Evolutionary conservation across 78 protist species (phyloP), one percentile per base, ranked within the genome.

Genomic region (Bigelowiella natans): DNA sequence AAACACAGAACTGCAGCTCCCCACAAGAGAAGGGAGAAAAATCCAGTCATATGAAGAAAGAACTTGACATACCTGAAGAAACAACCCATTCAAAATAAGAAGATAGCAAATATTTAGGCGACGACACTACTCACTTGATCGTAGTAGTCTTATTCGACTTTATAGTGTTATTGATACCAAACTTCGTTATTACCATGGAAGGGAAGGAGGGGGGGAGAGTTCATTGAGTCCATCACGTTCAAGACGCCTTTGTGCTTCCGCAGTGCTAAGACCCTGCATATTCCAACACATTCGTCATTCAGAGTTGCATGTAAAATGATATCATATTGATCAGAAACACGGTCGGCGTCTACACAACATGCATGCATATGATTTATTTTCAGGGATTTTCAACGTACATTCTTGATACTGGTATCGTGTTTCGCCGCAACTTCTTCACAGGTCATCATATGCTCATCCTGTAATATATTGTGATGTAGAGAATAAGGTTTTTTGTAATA

Each of bases 1-100:
- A 87, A 87, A 87, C 89, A 87, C 38, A 87, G 64, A 2, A 87
- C 37, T 2, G 40, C 89, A 40, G 83, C 89, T 30, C 83, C 64
- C 89, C 40, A 87, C 89, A 87, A 31, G 73, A 87, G 64, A 37
- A 40, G 37, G 64, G 40, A 40, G 89, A 87, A 87, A 30, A 87
- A 87, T 7, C 89, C 89, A 2, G 86, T 83, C 86, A 83, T 7
- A 34, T 83, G 86, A 2, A 31, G 86, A 18, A 83, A 28, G 86
- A 83, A 83, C 86, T 28, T 26, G 11, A 83, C 29, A 26, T 28
- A 83, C 82, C 82, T n/a, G n/a, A n/a, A n/a, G n/a, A n/a, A n/a
- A n/a, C n/a, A n/a, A n/a, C n/a, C n/a, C n/a, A n/a, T n/a, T n/a
- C n/a, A n/a, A n/a, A n/a, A n/a, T n/a, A n/a, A n/a, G n/a, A n/a